Base-by-base conservation (phyloP, 331 rosid genomes). In the Acacia pycnantha region DNA sequence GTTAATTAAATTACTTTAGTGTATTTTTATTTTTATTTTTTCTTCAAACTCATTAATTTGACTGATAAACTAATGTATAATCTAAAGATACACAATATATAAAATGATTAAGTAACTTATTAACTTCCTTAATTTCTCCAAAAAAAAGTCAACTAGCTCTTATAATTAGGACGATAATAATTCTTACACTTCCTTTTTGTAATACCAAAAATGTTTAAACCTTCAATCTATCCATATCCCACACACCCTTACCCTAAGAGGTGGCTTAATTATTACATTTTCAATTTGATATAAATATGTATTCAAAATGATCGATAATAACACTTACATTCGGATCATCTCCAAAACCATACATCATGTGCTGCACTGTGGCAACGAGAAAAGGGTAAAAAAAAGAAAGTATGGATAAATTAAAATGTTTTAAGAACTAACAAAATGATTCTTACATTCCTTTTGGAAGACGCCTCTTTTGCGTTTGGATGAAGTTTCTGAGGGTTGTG, bases 291-390 rank as follows among this genome's bases (percentile, higher is more conserved):
- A 4, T 58, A 58, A 58, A 10, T 22, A n/a, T 58, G 31, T 3
- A 58, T 22, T 58, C 65, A 58, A 58, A 58, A 58, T 58, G 58
- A 71, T 61, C 1, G 47, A 73, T 26, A 33, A 11, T 27, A 74
- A 53, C 21, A 84, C 91, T 88, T 82, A 95, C 98, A 84, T 93
- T 95, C 11, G 93, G 89, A 80, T 92, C 97, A 82, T 93, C 98
- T 82, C 98, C 98, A 31, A 93, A 93, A 29, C 98, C 98, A 84
- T 91, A 95, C 98, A 95, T 95, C 98, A 95, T 93, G 79, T 95
- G 98, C 90, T 95, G 97, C 92, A 95, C 98, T 95, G 41, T 11
- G 78, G 37, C 46, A 67, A 81, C 1, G 19, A 70, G 50, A 13
- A 81, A 16, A 31, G 43, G 37, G 47, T 73, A 59, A 72, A 46